Evolutionary conservation across 2,329 filamentous ascomycete genomes (phyloP).

Genomic region (Celoporthe dispersa): DNA sequence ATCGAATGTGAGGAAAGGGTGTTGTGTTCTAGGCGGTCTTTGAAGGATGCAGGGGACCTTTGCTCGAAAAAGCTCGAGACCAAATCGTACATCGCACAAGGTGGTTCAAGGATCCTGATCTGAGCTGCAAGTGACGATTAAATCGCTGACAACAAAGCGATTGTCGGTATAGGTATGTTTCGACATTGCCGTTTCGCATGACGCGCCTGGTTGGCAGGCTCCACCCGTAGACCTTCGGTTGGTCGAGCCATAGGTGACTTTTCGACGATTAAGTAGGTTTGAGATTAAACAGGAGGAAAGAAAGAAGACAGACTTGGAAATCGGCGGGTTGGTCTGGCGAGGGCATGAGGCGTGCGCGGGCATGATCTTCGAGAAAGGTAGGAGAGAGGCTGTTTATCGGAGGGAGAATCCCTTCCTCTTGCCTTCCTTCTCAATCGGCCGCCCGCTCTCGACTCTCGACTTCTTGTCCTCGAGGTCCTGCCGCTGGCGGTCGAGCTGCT

Average conservation of each 20-base stretch:
- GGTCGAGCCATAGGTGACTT: conserved; percentile 21
- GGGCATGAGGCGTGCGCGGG: conserved; percentile 63
- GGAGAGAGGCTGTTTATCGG: conserved; percentile 64
- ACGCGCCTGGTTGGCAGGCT: conserved; percentile 28
- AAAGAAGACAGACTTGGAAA: conserved; percentile 49
- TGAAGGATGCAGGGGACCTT: conserved; percentile 17
- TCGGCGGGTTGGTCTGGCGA: conserved; percentile 63
- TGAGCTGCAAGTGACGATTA: conserved; percentile 12
- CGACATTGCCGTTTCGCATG: conserved; percentile 18
- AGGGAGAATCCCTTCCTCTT: conserved; percentile 99
- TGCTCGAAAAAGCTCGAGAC: conserved; percentile 12
- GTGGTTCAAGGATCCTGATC: conserved; percentile 17
- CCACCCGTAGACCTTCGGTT: conserved; percentile 31
- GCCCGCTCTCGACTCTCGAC: conserved; percentile 87
- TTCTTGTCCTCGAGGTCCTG: conserved; percentile 99
- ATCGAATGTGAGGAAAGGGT: conserved; percentile 23
- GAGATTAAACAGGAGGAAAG: conserved; percentile 50
- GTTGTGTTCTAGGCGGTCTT: conserved; percentile 25
- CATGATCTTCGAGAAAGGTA: conserved; percentile 50
- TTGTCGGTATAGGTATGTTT: conserved; percentile 9
- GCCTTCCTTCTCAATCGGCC: conserved; percentile 95
- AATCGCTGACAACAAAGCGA: conserved; percentile 14
- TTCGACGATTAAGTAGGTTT: conserved; percentile 47
- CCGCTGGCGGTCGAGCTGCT: conserved; percentile 95
- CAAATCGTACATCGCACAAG: conserved; percentile 18